Evolutionary conservation across 192 early-diverging fungal species (phyloP), one percentile per base, ranked within the genome.

Genomic region (Oehlia diaphana): DNA sequence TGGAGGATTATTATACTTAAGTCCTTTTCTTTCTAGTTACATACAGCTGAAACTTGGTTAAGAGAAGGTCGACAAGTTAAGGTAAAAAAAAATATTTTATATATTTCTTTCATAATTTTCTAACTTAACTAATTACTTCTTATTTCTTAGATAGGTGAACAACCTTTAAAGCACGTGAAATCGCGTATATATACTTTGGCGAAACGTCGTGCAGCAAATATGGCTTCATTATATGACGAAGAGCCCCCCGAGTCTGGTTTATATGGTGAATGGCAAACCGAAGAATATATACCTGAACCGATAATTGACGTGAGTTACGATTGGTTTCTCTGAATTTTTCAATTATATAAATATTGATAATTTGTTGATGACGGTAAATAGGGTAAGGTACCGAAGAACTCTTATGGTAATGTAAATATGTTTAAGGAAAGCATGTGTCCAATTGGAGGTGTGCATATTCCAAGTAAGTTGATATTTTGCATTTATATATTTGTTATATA

Each of bases 191-290:
- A 83, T 12, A 90, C 88, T 0, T 74, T 89, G 31, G 80, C 81
- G 26, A 85, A 86, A 63, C 85, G 81, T 65, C 81, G 90, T 21
- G 42, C 79, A 13, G 65, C 77, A 58, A 83, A 82, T 69, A 76
- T 82, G 72, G 76, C 85, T 4, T 78, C 79, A 79, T 81, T 42
- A 53, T 67, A 74, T 42, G 80, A 80, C 0, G 68, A 84, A 31
- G 21, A 81, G 76, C 74, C 76, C 62, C 50, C 85, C 37, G 79
- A 84, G 75, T 83, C 85, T 3, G 86, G 83, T 10, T 84, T 95
- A 39, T 98, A 89, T 82, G 97, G 92, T 44, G 91, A 92, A 73
- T 98, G 95, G 96, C 96, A 99, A 84, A 98, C 96, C 12, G 87
- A 89, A 49, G 76, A 81, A 19, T 93, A 92, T 82, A 70, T 82